Base-by-base conservation (phyloP, 2,329 filamentous ascomycete species). In the Pestalotiopsis fici region DNA sequence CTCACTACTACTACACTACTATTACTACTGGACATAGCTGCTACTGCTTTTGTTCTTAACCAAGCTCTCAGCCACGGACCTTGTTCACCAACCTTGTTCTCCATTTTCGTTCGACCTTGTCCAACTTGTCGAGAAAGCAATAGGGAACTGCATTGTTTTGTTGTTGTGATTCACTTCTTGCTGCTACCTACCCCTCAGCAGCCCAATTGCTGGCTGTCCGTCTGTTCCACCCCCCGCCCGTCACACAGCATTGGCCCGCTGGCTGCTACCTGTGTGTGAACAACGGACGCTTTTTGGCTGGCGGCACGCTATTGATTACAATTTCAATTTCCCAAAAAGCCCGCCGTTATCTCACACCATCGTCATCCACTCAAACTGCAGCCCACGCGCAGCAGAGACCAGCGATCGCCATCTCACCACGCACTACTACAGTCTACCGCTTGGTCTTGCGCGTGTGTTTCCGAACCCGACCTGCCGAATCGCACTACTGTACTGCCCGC, bases 41-140 rank as follows among this genome's bases (percentile, higher is more conserved):
- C 35, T 7, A 47, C 60, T 39, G 60, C 60, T 63, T 37, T 27
- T 23, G 31, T 64, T 43, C 31, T 31, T 28, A 64, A 54, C 61
- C 43, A 64, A 64, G 61, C 61, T 56, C 31, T 64, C 61, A 64
- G 61, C 61, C 61, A 47, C 60, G 60, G 31, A 63, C 39, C 60
- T 63, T 25, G 27, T 60, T 37, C 31, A 9, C 57, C n/a, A 50
- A 47, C 60, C 35, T 63, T 63, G n/a, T 63, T 63, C 55, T 25
- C 55, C 18, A 31, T 47, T 43, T 43, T 50, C 13, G 37, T 43
- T 50, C 13, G 37, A 25, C 31, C 37, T 18, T 61, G 23, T 61
- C n/a, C 28, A 61, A 18, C 18, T 35, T 9, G 18, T 57, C 43
- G 18, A 50, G 43, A 21, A 35, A 50, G 43, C 43, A 50, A 50